Percentiles rank a stretch among this genome's conserved stretches.
phyloP scores from a whole-genome alignment of 2,329 filamentous ascomycete genomes.

The Xylariales sp. region DNA sequence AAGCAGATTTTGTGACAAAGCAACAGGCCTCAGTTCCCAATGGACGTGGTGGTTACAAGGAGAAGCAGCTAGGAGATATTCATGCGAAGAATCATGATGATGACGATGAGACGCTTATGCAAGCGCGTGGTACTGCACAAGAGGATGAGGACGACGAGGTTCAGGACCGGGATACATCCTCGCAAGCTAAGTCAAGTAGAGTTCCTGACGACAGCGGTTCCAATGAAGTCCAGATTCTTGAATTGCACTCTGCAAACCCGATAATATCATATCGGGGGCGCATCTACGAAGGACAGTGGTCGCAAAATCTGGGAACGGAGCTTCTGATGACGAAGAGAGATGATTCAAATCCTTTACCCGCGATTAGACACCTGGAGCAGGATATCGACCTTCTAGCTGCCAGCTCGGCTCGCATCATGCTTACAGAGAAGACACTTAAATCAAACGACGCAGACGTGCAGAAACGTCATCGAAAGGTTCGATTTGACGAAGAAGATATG shows the following conservation, averaged over 20 bases:
- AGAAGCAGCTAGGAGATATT: conserved; percentile 26
- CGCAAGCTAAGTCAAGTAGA: conserved; percentile 9
- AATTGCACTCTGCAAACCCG: conserved; percentile 71
- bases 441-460: conserved; percentile 23
- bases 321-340: conserved; percentile 62
- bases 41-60: conserved; percentile 41
- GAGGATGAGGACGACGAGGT: conserved; percentile 9
- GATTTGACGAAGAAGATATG: conserved; percentile 3
- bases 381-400: conserved; percentile 70
- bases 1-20: conserved; percentile 49
- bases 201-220: conserved; percentile 18
- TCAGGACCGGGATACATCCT: no score
- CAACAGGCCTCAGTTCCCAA: conserved; percentile 32
- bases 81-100: conserved; percentile 8
- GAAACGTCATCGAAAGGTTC: neutral
- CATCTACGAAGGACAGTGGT: conserved; percentile 78
- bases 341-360: conserved; percentile 33
- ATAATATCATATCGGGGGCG: conserved; percentile 75
- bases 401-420: conserved; percentile 65
- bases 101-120: neutral
- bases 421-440: conserved; percentile 57
- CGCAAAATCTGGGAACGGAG: conserved; percentile 78
- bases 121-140: neutral
- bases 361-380: conserved; percentile 46
- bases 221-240: conserved; percentile 70